Percentiles rank a stretch among this genome's conserved stretches.
phyloP scores from a whole-genome alignment of 179 eudicot species.

The Silene noctiflora region DNA sequence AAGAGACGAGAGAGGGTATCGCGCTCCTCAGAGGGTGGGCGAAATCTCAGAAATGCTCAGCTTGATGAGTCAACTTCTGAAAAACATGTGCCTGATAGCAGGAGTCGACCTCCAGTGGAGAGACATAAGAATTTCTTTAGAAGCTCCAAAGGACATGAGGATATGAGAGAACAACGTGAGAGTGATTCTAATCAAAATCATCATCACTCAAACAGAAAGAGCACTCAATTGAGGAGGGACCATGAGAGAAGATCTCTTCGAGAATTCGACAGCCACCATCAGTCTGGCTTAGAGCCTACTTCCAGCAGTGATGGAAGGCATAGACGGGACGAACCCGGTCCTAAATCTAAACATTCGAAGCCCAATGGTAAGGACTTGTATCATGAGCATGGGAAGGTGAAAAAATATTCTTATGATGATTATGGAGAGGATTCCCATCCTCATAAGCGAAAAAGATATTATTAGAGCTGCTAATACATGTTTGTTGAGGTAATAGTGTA shows the following conservation, averaged over 20 bases:
- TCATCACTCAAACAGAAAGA: conserved; percentile 18
- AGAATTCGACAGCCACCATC: conserved; percentile 25
- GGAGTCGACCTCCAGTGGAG: conserved; percentile 17
- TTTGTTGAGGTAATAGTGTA: conserved; percentile 37
- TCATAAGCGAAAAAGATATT: conserved; percentile 31
- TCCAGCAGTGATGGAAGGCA: conserved; percentile 26
- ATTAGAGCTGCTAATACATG: conserved; percentile 26
- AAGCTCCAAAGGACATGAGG: conserved; percentile 16
- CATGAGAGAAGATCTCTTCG: conserved; percentile 21
- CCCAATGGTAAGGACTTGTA: conserved; percentile 19
- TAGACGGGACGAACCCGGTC: conserved; percentile 17
- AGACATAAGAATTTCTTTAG: conserved; percentile 16
- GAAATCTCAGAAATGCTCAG: conserved; percentile 16
- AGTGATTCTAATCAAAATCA: conserved; percentile 12
- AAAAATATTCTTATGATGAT: conserved; percentile 23
- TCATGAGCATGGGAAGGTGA: conserved; percentile 22
- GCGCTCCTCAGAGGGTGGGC: conserved; percentile 14
- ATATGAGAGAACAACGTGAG: conserved; percentile 11
- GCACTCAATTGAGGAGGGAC: conserved; percentile 29
- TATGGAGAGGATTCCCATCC: conserved; percentile 23
- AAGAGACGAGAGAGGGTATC: conserved; percentile 16
- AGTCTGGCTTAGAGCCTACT: conserved; percentile 27
- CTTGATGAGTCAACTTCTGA: conserved; percentile 24
- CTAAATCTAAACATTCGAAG: conserved; percentile 17
- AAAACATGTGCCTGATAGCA: conserved; percentile 18